phyloP scores from a whole-genome alignment of 257 asterid species.

The Nicotiana attenuata region DNA sequence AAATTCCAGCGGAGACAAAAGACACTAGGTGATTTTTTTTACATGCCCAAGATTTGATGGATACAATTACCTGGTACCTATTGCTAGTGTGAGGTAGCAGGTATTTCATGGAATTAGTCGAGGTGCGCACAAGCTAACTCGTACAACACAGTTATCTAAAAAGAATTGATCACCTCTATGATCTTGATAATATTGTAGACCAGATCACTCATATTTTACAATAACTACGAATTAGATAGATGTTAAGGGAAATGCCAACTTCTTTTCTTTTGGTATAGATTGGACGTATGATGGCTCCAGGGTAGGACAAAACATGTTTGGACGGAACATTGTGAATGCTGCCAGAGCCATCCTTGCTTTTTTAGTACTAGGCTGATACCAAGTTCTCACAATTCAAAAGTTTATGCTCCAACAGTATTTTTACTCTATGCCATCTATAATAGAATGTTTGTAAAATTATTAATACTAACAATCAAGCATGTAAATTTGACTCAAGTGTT shows the following conservation, averaged over 20 bases:
- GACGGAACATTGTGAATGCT: background rate
- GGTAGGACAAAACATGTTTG: background rate
- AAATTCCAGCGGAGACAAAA: too few species aligned
- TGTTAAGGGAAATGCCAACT: background rate
- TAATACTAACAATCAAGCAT: background rate
- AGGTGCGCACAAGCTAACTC: too few species aligned
- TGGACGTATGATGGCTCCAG: background rate
- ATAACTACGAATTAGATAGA: background rate
- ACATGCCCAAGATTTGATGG: too few species aligned
- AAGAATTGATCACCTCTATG: too few species aligned
- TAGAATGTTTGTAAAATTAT: background rate
- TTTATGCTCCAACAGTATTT: background rate
- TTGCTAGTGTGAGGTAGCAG: too few species aligned
- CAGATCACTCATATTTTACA: background rate
- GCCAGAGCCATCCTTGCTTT: background rate
- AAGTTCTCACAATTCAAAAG: background rate
- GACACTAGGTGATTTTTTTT: too few species aligned
- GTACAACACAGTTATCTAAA: rapidly evolving
- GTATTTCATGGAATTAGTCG: too few species aligned
- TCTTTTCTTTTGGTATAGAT: background rate
- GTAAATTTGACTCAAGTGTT: background rate
- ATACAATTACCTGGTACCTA: too few species aligned
- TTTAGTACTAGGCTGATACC: background rate
- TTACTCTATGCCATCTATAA: background rate
- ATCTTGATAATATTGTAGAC: too few species aligned